Evolutionary conservation across 2,329 filamentous ascomycete genomes (phyloP), one percentile per base, ranked within the genome.

Genomic region (Boeremia exigua): DNA sequence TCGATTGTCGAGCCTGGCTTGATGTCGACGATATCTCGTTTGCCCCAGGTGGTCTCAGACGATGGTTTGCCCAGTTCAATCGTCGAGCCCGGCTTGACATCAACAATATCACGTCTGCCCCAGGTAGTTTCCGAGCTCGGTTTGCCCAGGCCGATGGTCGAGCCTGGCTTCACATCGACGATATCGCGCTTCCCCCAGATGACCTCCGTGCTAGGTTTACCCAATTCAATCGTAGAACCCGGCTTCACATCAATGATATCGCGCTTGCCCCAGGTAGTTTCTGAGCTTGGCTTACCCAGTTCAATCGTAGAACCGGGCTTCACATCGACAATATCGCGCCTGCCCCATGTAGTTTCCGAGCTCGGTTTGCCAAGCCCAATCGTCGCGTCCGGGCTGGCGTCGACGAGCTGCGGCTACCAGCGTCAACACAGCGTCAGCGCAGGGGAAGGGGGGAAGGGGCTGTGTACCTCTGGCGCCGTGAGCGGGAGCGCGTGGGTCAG

Each of bases 171-270:
- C 14, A 10, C 14, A 7, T 10, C 11, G 15, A 39, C 9, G 6
- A 59, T 33, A 15, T 60, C 53, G 4, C 63, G 58, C 56, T 66
- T 68, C 6, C 60, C 56, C 67, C 67, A 69, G 4, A 56, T 65
- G 2, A 60, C 32, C 14, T 49, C 56, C 4, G 63, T 60, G 5
- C 43, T 53, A 1, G 64, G 59, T 19, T 49, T 36, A 6, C 48
- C 50, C 14, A 64, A 14, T 17, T 63, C 49, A 14, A 63, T 58
- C 2, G 32, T 54, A 8, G 47, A 50, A 2, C 47, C 37, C n/a
- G 61, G 63, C 8, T 25, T 47, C 3, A 15, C 11, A 11, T 36
- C 27, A 4, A 46, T 23, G 17, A 50, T 14, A 19, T 51, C 54
- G 2, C 57, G 38, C 28, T 56, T 48, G 19, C 61, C 61, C 66